A percentile compares a stretch with the other conserved stretches of the same genome.
Evolutionary conservation across 2,329 filamentous ascomycete genomes (phyloP).

Genomic region (Biscogniauxia sp.): DNA sequence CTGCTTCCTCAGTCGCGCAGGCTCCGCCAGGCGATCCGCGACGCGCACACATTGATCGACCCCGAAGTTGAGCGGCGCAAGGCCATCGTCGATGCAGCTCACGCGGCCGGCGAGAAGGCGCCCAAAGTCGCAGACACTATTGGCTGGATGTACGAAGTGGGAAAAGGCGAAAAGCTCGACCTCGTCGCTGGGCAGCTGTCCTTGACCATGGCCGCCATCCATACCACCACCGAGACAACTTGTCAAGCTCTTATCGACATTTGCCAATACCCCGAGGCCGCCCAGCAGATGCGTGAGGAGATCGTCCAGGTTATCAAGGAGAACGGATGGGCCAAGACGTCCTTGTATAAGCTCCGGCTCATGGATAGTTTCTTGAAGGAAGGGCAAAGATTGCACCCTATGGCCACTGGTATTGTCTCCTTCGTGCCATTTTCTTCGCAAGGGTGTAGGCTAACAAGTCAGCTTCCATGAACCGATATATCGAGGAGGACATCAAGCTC

Average conservation of each 20-base stretch:
- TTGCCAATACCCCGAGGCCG: conserved; percentile 41
- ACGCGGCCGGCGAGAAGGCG: conserved; percentile 27
- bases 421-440: not conserved
- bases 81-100: conserved; percentile 24
- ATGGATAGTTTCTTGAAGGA: conserved; percentile 44
- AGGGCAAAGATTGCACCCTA: conserved; percentile 32
- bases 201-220: conserved; percentile 40
- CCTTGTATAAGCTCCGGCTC: conserved; percentile 34
- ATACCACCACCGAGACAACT: conserved; percentile 39
- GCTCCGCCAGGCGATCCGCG: conserved; percentile 36
- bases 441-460: conserved; percentile 1
- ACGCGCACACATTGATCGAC: conserved; percentile 35
- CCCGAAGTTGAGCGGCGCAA: conserved; percentile 33
- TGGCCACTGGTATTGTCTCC: conserved; percentile 21
- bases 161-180: conserved; percentile 32
- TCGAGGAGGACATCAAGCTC: conserved; percentile 24
- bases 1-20: conserved; percentile 41
- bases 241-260: conserved; percentile 43
- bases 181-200: conserved; percentile 35
- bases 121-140: conserved; percentile 38
- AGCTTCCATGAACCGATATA: conserved; percentile 33
- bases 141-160: conserved; percentile 42
- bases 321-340: conserved; percentile 34
- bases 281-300: conserved; percentile 44
- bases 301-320: conserved; percentile 34